phyloP scores from a whole-genome alignment of 2,329 filamentous ascomycete species.

The Paracorniculantispora psalliotae region DNA sequence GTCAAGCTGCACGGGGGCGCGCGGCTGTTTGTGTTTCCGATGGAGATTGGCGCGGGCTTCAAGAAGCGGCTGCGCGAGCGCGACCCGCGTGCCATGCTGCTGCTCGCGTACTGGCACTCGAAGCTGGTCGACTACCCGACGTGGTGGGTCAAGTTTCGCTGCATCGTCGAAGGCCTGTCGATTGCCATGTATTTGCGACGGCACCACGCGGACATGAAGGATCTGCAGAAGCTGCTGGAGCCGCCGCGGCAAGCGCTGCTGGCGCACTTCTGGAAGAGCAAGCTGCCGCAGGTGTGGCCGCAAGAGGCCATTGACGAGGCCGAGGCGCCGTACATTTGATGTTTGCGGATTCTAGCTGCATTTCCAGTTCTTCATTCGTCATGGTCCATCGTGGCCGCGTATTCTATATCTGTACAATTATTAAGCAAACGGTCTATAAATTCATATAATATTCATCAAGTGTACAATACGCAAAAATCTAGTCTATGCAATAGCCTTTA shows the following conservation, averaged over 20 bases:
- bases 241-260: constrained; percentile 5
- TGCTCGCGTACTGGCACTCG: constrained; percentile 50
- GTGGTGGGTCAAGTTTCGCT: constrained; percentile 42
- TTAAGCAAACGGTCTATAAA: neutral
- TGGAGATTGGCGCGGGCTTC: constrained; percentile 36
- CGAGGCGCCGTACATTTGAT: neutral
- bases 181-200: constrained; percentile 33
- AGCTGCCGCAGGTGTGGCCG: constrained; percentile 4
- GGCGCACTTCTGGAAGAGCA: neutral
- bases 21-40: constrained; percentile 39
- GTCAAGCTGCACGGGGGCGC: constrained; percentile 32
- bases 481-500: neutral
- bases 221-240: neutral
- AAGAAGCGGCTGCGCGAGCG: constrained; percentile 37
- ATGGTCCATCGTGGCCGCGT: neutral
- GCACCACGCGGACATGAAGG: neutral
- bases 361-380: neutral
- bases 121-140: constrained; percentile 33
- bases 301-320: constrained; percentile 5
- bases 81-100: constrained; percentile 44
- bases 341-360: neutral
- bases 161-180: constrained; percentile 39
- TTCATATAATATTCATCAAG: neutral
- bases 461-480: neutral
- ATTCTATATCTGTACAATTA: neutral